phyloP scores from a whole-genome alignment of 139 green algal species.

The Ettlia oleoabundans region DNA sequence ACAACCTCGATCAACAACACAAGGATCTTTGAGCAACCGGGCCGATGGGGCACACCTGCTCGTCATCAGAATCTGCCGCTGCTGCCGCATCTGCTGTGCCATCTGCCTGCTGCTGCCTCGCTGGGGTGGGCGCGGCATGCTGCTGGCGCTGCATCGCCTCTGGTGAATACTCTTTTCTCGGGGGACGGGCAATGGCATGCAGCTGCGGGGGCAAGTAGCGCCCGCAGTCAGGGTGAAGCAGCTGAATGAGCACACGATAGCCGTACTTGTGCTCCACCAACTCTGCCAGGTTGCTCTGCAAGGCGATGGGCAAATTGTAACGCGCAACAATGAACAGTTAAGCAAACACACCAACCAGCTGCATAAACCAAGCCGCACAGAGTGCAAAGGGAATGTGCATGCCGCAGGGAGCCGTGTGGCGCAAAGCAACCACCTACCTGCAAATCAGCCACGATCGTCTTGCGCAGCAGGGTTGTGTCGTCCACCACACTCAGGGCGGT shows the following conservation, averaged over 20 bases:
- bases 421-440: slow-evolving; percentile 50
- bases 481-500: slow-evolving; percentile 77
- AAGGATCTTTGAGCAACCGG: too few species aligned
- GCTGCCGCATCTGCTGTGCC: not conserved
- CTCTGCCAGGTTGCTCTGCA: slow-evolving; percentile 69
- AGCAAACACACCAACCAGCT: too few species aligned
- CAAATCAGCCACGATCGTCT: slow-evolving; percentile 76
- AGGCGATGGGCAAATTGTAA: not conserved
- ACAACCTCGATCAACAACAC: too few species aligned
- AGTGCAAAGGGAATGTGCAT: not conserved
- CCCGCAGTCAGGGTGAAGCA: slow-evolving; percentile 69
- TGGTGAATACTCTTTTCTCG: slow-evolving; percentile 32
- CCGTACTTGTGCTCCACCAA: slow-evolving; percentile 56
- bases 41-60: too few species aligned
- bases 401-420: not conserved
- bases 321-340: too few species aligned
- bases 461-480: slow-evolving; percentile 84
- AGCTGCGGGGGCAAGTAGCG: slow-evolving; percentile 73
- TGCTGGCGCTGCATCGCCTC: slow-evolving; percentile 8
- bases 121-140: too few species aligned
- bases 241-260: slow-evolving; percentile 70
- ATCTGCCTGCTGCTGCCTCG: not conserved
- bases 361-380: too few species aligned
- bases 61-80: not conserved
- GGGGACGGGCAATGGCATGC: slow-evolving; percentile 60